These are phyloP conservation scores for Vishniacozyma victoriae DNA, from an alignment of 768 basidiomycete genomes.

Conservation along the genomic window DNA sequence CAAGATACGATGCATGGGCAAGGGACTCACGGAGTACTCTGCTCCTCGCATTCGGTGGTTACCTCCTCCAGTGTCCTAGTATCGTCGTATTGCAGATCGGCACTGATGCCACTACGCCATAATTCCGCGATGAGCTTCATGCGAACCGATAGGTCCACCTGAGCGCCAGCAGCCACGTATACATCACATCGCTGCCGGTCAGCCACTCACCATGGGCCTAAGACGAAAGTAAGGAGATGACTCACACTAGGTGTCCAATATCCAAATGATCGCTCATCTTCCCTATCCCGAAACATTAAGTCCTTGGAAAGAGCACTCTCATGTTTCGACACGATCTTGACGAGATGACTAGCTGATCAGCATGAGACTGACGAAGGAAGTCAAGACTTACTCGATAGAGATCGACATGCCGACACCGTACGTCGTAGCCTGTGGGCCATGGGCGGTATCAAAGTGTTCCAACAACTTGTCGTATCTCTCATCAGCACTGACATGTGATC, in stretches of 20 bases:
- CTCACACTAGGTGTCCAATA: constrained; percentile 40
- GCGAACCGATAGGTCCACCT: constrained; percentile 30
- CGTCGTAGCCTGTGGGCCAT: no score
- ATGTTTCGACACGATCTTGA: constrained; percentile 30
- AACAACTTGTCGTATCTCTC: constrained; percentile 40
- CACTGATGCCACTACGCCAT: constrained; percentile 42
- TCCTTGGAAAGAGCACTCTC: constrained; percentile 31
- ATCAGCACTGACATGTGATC: neutral
- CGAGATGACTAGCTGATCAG: constrained; percentile 27
- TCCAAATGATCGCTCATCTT: constrained; percentile 39
- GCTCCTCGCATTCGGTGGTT: constrained; percentile 35
- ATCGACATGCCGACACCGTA: constrained; percentile 44
- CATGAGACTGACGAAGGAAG: neutral
- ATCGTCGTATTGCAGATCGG: constrained; percentile 46
- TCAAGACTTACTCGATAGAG: constrained; percentile 36
- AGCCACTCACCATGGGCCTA: neutral
- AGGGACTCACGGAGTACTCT: constrained; percentile 39
- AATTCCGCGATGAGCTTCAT: constrained; percentile 39
- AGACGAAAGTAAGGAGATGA: neutral
- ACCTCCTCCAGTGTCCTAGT: constrained; percentile 38
- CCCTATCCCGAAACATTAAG: constrained; percentile 35
- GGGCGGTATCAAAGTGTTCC: constrained; percentile 41
- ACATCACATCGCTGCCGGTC: constrained; percentile 38
- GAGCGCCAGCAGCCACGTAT: constrained; percentile 34
- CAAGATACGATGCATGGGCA: neutral